Conservation (phyloP, 2,329 filamentous ascomycete genomes). For the Colletotrichum viniferum region DNA sequence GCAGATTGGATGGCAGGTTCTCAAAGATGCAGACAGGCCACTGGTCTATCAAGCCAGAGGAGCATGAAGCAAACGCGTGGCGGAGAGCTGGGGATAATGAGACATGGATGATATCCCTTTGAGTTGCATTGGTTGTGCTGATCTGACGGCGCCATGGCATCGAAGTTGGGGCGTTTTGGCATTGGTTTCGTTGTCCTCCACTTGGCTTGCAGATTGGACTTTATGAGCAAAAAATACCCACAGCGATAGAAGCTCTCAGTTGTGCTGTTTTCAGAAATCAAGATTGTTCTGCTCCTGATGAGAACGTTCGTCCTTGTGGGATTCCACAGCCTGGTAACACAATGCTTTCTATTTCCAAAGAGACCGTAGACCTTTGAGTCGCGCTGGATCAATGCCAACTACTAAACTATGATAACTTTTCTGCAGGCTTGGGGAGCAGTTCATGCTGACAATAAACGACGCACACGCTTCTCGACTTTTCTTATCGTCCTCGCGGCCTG, state of each 20-base stretch:
- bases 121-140: neutral
- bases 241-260: neutral
- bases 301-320: neutral
- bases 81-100: neutral
- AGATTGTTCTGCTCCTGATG: neutral
- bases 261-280: neutral
- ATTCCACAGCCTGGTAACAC: neutral
- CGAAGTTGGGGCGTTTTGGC: neutral
- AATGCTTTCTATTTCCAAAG: neutral
- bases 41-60: neutral
- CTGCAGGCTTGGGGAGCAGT: neutral
- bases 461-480: neutral
- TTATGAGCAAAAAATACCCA: neutral
- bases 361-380: neutral
- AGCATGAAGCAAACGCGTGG: neutral
- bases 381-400: neutral
- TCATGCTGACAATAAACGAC: neutral
- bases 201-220: neutral
- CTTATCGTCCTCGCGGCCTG: neutral
- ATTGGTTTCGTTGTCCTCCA: neutral
- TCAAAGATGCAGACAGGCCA: neutral
- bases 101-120: neutral
- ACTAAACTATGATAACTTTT: neutral
- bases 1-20: neutral
- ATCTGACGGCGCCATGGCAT: neutral